Evolutionary conservation across 768 basidiomycete genomes (phyloP).

Genomic region (Leccinum longicurvipes): DNA sequence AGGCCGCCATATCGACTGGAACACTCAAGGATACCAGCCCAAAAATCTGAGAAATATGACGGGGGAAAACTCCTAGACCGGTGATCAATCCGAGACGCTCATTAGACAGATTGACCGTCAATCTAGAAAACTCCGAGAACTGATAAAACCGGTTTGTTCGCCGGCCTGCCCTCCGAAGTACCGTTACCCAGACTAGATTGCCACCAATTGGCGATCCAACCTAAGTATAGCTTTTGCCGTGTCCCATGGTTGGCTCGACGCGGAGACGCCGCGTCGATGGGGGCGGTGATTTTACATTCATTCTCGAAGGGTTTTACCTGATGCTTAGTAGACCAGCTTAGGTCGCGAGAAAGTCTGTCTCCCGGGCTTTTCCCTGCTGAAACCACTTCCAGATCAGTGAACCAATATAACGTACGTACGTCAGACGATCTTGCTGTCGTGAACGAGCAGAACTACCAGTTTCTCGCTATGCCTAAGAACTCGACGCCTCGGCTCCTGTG

Average conservation of each 20-base stretch:
- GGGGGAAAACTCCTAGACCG: no score
- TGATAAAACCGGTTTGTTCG: background rate
- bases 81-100: no score
- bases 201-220: background rate
- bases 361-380: constrained; percentile 1
- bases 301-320: no score
- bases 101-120: no score
- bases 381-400: constrained; percentile 11
- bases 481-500: constrained; percentile 23
- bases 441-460: constrained; percentile 15
- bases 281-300: background rate
- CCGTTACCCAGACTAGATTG: background rate
- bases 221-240: background rate
- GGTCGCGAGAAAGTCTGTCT: constrained; percentile 15
- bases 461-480: constrained; percentile 10
- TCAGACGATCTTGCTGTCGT: constrained; percentile 10
- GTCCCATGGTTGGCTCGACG: background rate
- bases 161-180: background rate
- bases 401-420: constrained; percentile 23
- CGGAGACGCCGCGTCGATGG: background rate
- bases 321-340: background rate
- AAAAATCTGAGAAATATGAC: no score
- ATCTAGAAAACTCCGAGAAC: background rate
- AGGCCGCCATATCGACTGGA: background rate
- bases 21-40: background rate